Base-by-base conservation (phyloP, 495 filamentous ascomycete genomes). In the Daldinia concentrica region DNA sequence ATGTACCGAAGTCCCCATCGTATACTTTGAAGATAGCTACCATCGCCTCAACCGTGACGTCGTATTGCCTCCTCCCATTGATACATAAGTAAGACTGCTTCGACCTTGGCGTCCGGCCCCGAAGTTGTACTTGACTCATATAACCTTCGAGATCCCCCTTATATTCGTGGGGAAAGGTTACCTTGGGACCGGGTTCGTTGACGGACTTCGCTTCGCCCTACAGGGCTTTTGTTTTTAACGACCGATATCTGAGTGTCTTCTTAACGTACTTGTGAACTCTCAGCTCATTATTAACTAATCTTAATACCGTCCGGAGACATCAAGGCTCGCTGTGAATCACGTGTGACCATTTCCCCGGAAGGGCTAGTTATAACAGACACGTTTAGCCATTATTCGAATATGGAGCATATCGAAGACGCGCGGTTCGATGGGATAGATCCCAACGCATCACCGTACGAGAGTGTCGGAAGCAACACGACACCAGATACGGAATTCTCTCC, bases 401-500 rank as follows among this genome's bases (percentile, higher is more conserved):
- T 79, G 66, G 74, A 63, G 19, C 58, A 69, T 30, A 51, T 78
- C 58, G 79, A 80, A 6, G 64, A 75, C 29, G 56, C 62, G 22
- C 73, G 69, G 8, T 77, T 60, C 52, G 73, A 72, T 34, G 80
- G 76, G 51, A 75, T 77, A 48, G 77, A 82, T 55, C 76, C 76
- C 19, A 81, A 79, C 57, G 75, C 73, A 41, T 83, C 82, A 26
- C 82, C 81, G 12, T 74, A 74, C 15, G 78, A 76, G 36, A 83
- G 77, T 66, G 73, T 74, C 61, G 81, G 79, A 39, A 82, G 77
- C 70, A 82, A 82, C 68, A 78, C 77, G 14, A 86, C 83, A 9
- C 83, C 83, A 9, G 76, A 79, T 64, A 84, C 84, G 27, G 85
- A 87, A 74, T 76, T 84, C 67, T 86, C 84, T 17, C 82, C 82